These are phyloP conservation scores for Myriosclerotinia duriaeana DNA, from an alignment of 2,329 filamentous ascomycete species.

Conservation along the genomic window DNA sequence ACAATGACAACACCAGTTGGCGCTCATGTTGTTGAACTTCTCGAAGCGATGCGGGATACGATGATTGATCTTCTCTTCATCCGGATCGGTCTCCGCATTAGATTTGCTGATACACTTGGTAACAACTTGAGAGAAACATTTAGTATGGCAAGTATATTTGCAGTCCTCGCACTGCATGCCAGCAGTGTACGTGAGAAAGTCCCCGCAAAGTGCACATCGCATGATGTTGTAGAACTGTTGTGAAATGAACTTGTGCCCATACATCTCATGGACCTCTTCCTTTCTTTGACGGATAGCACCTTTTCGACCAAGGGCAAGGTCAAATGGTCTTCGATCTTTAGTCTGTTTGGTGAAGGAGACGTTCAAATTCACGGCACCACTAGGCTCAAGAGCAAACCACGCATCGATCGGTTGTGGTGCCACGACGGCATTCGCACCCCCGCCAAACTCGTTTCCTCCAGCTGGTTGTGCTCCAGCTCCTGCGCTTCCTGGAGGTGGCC, in stretches of 20 bases:
- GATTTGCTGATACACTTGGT: constrained; percentile 99
- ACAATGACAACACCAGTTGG: constrained; percentile 99
- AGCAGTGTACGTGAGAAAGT: constrained; percentile 97
- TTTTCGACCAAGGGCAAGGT: constrained; percentile 88
- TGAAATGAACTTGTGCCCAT: constrained; percentile 97
- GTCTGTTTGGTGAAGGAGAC: constrained; percentile 91
- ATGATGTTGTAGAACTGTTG: constrained; percentile 99
- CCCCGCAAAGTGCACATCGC: constrained; percentile 95
- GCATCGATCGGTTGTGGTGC: constrained; percentile 69
- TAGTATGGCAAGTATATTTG: constrained; percentile 98
- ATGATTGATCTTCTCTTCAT: constrained; percentile 99
- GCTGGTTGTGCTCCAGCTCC: constrained; percentile 31
- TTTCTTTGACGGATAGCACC: constrained; percentile 96
- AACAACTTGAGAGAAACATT: constrained; percentile 94
- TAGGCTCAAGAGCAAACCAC: constrained; percentile 96
- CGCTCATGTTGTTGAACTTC: constrained; percentile 94
- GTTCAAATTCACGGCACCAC: constrained; percentile 86
- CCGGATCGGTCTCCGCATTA: constrained; percentile 95
- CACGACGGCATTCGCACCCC: constrained; percentile 41
- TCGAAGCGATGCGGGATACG: constrained; percentile 97
- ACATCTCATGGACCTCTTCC: constrained; percentile 97
- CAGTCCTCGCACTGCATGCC: constrained; percentile 99
- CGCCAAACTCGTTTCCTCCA: constrained; percentile 34
- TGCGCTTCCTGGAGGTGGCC: constrained; percentile 46
- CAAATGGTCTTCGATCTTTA: constrained; percentile 77